Conservation (phyloP, 371 early-diverging fungal genomes). For the Chytridiales sp. region DNA sequence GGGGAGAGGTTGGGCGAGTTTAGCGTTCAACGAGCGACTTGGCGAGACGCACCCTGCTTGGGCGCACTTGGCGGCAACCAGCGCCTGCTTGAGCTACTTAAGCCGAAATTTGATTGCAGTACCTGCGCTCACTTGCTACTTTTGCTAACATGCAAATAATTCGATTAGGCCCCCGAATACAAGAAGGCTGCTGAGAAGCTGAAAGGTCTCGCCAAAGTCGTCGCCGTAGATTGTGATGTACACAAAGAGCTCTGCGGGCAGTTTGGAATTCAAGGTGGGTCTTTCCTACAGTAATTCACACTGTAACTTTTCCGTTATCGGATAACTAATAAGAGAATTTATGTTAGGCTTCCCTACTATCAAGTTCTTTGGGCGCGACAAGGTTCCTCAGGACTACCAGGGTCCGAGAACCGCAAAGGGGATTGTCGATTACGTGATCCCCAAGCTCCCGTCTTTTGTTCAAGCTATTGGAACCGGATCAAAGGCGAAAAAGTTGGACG, state of each 20-base stretch:
- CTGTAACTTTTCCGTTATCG: not conserved
- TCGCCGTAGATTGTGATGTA: constrained; percentile 84
- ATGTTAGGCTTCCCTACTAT: constrained; percentile 88
- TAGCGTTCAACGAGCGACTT: too few species aligned
- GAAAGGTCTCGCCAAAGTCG: constrained; percentile 77
- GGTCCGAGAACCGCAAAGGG: constrained; percentile 77
- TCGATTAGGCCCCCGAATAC: constrained; percentile 84
- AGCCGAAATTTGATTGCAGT: too few species aligned
- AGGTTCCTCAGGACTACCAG: constrained; percentile 72
- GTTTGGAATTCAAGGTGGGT: constrained; percentile 68
- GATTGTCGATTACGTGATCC: constrained; percentile 64
- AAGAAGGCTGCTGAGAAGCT: constrained; percentile 81
- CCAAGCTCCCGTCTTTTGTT: constrained; percentile 39
- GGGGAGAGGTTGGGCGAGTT: too few species aligned
- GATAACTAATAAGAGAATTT: too few species aligned
- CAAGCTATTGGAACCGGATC: constrained; percentile 27
- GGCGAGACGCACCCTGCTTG: too few species aligned
- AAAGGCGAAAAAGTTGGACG: constrained; percentile 29
- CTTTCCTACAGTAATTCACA: not conserved
- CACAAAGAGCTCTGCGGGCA: constrained; percentile 73
- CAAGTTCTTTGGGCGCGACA: constrained; percentile 72
- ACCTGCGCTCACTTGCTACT: too few species aligned
- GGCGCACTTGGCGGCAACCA: too few species aligned
- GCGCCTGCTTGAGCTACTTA: too few species aligned
- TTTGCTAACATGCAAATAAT: too few species aligned